Percentiles rank a stretch among this genome's conserved stretches.
Evolutionary conservation across 2,329 filamentous ascomycete genomes (phyloP).

Genomic region (Ophiostoma tasmaniense): DNA sequence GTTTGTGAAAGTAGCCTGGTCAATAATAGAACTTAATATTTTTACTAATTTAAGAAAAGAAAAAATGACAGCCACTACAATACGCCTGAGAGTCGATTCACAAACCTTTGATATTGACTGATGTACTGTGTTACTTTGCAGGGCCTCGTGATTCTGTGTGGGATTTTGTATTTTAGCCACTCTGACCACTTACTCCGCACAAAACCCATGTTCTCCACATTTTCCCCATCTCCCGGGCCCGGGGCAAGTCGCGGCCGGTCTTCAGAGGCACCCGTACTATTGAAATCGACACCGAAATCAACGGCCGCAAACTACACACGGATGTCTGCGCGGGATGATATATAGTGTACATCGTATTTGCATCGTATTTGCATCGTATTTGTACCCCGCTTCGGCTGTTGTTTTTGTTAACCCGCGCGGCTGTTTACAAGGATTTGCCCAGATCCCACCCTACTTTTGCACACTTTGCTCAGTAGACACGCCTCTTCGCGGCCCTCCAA

Average conservation of each 20-base stretch:
- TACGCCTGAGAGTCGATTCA: neutral
- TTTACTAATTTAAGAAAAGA: too few species aligned
- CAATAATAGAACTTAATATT: too few species aligned
- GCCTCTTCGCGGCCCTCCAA: neutral
- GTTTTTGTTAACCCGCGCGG: neutral
- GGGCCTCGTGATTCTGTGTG: neutral
- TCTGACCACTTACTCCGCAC: conserved; percentile 1
- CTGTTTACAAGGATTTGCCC: neutral
- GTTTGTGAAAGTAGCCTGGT: neutral
- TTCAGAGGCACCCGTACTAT: neutral
- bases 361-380: neutral
- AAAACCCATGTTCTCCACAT: neutral
- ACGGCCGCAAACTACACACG: neutral
- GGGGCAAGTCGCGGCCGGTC: neutral
- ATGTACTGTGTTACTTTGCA: neutral
- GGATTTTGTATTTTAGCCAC: neutral
- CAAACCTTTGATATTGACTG: neutral
- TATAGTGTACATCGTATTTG: conserved; percentile 4
- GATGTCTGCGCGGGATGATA: neutral
- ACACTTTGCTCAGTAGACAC: neutral
- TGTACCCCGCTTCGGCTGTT: conserved; percentile 6
- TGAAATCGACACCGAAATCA: neutral
- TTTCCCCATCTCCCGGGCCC: neutral
- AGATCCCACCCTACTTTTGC: neutral
- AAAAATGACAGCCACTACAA: too few species aligned